Evolutionary conservation across 2,329 filamentous ascomycete species (phyloP).

Genomic region (Calonectria honghensis): DNA sequence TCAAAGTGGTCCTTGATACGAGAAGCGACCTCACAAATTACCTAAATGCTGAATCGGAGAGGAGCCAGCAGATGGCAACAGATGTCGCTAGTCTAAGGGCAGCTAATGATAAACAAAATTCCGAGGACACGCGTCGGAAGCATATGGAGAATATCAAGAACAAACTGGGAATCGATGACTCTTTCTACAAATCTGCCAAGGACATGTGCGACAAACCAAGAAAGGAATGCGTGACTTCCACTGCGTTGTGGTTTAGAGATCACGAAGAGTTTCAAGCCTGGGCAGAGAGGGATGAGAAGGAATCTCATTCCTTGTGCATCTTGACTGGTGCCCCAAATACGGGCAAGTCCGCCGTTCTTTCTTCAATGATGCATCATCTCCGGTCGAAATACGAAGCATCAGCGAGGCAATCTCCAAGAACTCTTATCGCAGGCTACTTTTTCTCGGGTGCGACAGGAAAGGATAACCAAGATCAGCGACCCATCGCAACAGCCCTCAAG

Average conservation of each 20-base stretch:
- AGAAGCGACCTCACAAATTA: slow-evolving; percentile 13
- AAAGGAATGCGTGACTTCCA: slow-evolving; percentile 2
- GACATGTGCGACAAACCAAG: slow-evolving; percentile 20
- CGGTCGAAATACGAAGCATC: slow-evolving; percentile 11
- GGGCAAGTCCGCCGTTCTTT: slow-evolving; percentile 1
- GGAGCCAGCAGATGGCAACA: slow-evolving; percentile 16
- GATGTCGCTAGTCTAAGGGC: slow-evolving; percentile 1
- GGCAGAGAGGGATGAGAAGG: slow-evolving; percentile 17
- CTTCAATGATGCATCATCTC: slow-evolving; percentile 7
- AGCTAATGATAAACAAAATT: slow-evolving; percentile 2
- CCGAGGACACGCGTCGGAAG: slow-evolving; percentile 6
- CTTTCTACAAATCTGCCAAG: not conserved
- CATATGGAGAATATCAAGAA: slow-evolving; percentile 20
- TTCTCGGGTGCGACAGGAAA: not conserved
- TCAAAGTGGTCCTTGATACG: slow-evolving; percentile 3
- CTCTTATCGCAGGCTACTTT: not conserved
- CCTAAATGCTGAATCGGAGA: slow-evolving; percentile 9
- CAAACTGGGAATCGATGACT: not conserved
- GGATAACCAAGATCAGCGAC: slow-evolving; percentile 9
- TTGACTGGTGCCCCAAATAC: slow-evolving; percentile 10
- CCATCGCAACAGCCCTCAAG: slow-evolving; percentile 16
- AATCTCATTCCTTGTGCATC: slow-evolving; percentile 4
- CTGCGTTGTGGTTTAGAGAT: not conserved
- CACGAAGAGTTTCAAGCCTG: not conserved
- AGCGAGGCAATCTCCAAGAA: slow-evolving; percentile 5